A percentile compares a stretch with the other conserved stretches of the same genome.
These are phyloP conservation scores for Vicia sativa DNA, from an alignment of 306 rosid genomes.

Conservation along the genomic window DNA sequence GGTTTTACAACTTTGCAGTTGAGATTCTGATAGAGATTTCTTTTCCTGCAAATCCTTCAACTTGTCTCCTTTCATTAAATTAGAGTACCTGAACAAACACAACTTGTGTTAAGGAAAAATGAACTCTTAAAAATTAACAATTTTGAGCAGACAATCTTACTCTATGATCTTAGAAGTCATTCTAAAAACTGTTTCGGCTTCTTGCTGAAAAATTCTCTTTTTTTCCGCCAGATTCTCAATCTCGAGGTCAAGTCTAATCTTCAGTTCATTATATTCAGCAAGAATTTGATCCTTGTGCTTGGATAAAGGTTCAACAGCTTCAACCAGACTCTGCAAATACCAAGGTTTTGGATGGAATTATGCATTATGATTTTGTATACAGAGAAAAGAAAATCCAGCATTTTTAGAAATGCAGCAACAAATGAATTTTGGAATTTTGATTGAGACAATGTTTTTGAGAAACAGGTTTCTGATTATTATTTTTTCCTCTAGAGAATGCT, in stretches of 20 bases:
- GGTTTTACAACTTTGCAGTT: constrained; percentile 61
- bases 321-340: constrained; percentile 70
- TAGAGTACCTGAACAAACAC: constrained; percentile 57
- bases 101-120: constrained; percentile 37
- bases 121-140: constrained; percentile 20
- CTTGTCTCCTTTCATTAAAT: constrained; percentile 67
- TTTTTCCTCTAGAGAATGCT: constrained; percentile 1
- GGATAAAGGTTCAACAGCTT: constrained; percentile 71
- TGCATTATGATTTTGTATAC: constrained; percentile 15
- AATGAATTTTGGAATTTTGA: constrained; percentile 21
- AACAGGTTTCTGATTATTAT: neutral
- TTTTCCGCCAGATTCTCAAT: constrained; percentile 65
- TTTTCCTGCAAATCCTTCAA: constrained; percentile 75
- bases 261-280: constrained; percentile 60
- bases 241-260: constrained; percentile 54
- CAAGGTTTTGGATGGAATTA: constrained; percentile 29
- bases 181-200: constrained; percentile 53
- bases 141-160: constrained; percentile 51
- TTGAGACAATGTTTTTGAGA: neutral
- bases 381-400: constrained; percentile 10
- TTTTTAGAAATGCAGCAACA: neutral
- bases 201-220: constrained; percentile 67
- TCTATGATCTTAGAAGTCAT: constrained; percentile 62
- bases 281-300: constrained; percentile 70
- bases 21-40: constrained; percentile 58